Evolutionary conservation across 176 grass and related monocot species (phyloP).

Genomic region (Canna indica): DNA sequence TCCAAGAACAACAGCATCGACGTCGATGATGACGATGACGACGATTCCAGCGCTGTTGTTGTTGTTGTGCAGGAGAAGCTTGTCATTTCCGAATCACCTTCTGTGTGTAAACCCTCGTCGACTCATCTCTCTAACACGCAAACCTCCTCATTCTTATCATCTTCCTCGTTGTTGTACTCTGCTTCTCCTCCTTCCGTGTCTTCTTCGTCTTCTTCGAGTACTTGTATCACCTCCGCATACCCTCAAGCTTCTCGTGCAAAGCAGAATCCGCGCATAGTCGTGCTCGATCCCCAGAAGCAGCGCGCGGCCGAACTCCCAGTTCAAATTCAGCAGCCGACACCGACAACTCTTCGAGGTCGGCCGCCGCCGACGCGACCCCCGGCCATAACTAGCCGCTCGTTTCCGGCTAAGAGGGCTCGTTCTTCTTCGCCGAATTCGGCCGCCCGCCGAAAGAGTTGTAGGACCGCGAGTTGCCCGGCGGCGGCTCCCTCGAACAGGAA

Average conservation of each 20-base stretch:
- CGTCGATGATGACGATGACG: neutral
- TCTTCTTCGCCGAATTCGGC: neutral
- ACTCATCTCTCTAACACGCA: neutral
- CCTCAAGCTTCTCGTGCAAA: neutral
- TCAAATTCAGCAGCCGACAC: neutral
- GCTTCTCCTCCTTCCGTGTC: neutral
- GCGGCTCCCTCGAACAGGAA: neutral
- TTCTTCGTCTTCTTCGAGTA: neutral
- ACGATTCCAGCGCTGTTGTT: neutral
- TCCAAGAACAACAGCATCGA: too few relatives aligned
- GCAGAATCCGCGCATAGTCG: neutral
- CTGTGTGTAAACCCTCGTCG: neutral
- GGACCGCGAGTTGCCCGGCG: neutral
- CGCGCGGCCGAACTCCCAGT: neutral
- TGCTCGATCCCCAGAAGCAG: neutral
- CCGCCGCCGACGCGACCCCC: neutral
- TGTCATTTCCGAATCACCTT: neutral
- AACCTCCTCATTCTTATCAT: neutral
- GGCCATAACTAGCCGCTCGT: too few relatives aligned
- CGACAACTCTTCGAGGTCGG: neutral
- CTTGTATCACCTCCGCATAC: neutral
- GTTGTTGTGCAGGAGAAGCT: constrained; percentile 5
- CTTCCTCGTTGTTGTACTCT: neutral
- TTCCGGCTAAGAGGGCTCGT: neutral
- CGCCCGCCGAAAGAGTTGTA: neutral